Percentiles rank a stretch among this genome's conserved stretches.
Conservation (phyloP, 2,329 filamentous ascomycete genomes). For the Arthrobotrys iridis region DNA sequence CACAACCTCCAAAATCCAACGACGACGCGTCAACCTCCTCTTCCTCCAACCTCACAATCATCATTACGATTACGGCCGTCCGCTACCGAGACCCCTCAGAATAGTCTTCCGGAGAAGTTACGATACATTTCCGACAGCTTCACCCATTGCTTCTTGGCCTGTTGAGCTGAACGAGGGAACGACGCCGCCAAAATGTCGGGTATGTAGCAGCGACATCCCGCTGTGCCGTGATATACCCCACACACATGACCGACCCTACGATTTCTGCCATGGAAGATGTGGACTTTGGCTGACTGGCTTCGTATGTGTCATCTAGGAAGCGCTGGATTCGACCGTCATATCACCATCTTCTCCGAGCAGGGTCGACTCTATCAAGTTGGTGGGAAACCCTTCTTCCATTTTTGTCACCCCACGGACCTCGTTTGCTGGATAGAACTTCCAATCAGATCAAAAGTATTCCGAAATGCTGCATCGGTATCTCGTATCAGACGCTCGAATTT, state of each 20-base stretch:
- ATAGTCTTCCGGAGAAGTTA: slow-evolving; percentile 2
- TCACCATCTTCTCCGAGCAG: slow-evolving; percentile 99
- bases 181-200: slow-evolving; percentile 49
- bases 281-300: slow-evolving; percentile 23
- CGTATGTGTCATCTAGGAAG: slow-evolving; percentile 67
- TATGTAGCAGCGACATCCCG: slow-evolving; percentile 29
- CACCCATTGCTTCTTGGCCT: slow-evolving; percentile 13
- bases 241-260: slow-evolving; percentile 14
- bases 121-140: slow-evolving; percentile 12
- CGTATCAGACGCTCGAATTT: slow-evolving; percentile 16
- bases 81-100: slow-evolving; percentile 9
- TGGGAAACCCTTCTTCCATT: slow-evolving; percentile 66
- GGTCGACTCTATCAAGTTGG: slow-evolving; percentile 99
- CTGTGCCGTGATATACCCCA: slow-evolving; percentile 5
- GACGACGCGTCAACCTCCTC: slow-evolving; percentile 54
- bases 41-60: slow-evolving; percentile 26
- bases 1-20: slow-evolving; percentile 37
- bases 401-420: slow-evolving; percentile 9
- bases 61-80: neutral
- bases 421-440: slow-evolving; percentile 20
- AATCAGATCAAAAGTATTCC: slow-evolving; percentile 4
- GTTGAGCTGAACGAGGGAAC: slow-evolving; percentile 11
- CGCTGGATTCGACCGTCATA: slow-evolving; percentile 96
- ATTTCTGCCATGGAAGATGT: neutral
- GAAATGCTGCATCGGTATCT: slow-evolving; percentile 41